These are phyloP conservation scores for Tulasnella sp. DNA, from an alignment of 768 basidiomycete genomes.

Conservation along the genomic window DNA sequence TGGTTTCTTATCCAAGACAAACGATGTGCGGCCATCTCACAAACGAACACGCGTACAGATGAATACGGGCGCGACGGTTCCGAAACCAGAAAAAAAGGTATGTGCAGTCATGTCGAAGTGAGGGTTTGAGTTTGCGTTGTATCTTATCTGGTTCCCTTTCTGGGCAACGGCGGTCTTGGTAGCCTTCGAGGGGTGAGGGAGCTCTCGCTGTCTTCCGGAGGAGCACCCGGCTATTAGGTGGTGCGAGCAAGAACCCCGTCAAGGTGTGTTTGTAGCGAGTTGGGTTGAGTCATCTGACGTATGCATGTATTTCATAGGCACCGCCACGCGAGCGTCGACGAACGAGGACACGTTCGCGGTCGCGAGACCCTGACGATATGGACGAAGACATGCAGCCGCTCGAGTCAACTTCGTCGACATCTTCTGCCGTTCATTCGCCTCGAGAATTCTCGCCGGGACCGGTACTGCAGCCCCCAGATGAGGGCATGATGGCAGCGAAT, in stretches of 20 bases:
- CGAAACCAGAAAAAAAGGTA: slow-evolving; percentile 39
- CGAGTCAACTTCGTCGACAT: slow-evolving; percentile 48
- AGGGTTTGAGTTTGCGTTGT: neutral
- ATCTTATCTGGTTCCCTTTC: slow-evolving; percentile 67
- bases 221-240: slow-evolving; percentile 50
- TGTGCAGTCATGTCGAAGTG: neutral
- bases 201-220: slow-evolving; percentile 42
- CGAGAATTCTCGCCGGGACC: slow-evolving; percentile 21
- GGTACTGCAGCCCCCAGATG: slow-evolving; percentile 26
- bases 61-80: slow-evolving; percentile 61
- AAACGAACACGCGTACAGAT: slow-evolving; percentile 38
- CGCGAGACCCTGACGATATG: slow-evolving; percentile 31
- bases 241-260: slow-evolving; percentile 36
- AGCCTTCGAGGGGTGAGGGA: slow-evolving; percentile 51
- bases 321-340: slow-evolving; percentile 47
- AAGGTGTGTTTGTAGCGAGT: slow-evolving; percentile 37
- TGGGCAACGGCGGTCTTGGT: slow-evolving; percentile 55
- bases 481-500: slow-evolving; percentile 44
- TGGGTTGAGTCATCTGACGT: slow-evolving; percentile 5
- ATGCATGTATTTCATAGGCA: slow-evolving; percentile 25
- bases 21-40: slow-evolving; percentile 2
- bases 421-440: slow-evolving; percentile 47
- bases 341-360: slow-evolving; percentile 40
- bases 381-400: slow-evolving; percentile 45
- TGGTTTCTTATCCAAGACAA: neutral